A percentile compares a stretch with the other conserved stretches of the same genome.
Evolutionary conservation across 2,329 filamentous ascomycete species (phyloP).

Genomic region (Escovopsis sp.): DNA sequence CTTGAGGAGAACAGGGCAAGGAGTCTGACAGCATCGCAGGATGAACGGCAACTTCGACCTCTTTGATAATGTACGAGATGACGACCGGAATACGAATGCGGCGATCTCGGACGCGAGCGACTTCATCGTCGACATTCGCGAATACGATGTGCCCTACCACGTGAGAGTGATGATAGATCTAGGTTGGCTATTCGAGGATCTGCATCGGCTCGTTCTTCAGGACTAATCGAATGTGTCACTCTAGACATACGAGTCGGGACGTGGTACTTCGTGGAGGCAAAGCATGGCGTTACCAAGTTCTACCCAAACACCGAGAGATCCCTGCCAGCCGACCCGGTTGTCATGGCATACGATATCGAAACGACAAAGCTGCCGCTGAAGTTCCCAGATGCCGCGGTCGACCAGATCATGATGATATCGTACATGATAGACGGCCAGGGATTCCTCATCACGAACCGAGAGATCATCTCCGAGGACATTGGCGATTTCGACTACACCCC

Average conservation of each 20-base stretch:
- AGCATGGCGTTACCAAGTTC: slow-evolving; percentile 76
- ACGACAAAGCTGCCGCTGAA: slow-evolving; percentile 92
- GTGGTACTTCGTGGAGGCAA: slow-evolving; percentile 93
- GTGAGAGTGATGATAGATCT: slow-evolving; percentile 96
- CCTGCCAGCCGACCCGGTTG: slow-evolving; percentile 85
- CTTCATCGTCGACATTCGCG: slow-evolving; percentile 95
- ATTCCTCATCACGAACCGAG: slow-evolving; percentile 93
- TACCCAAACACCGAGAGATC: slow-evolving; percentile 76
- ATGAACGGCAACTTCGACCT: slow-evolving; percentile 76
- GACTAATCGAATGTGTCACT: neutral
- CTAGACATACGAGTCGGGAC: slow-evolving; percentile 86
- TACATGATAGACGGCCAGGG: slow-evolving; percentile 99
- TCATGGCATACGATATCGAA: slow-evolving; percentile 98
- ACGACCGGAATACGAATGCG: slow-evolving; percentile 64
- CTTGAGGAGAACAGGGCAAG: neutral
- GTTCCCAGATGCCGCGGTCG: slow-evolving; percentile 85
- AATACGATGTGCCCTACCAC: slow-evolving; percentile 98
- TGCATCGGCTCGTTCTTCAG: too few species aligned
- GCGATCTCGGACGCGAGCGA: slow-evolving; percentile 80
- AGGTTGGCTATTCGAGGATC: slow-evolving; percentile 23
- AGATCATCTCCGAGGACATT: slow-evolving; percentile 96
- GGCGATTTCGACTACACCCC: slow-evolving; percentile 97
- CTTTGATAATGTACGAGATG: slow-evolving; percentile 75
- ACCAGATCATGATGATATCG: slow-evolving; percentile 99
- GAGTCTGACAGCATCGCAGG: slow-evolving; percentile 28